Evolutionary conservation across 176 grass and related monocot species (phyloP), one percentile per base, ranked within the genome.

Genomic region (Triticum turgidum): DNA sequence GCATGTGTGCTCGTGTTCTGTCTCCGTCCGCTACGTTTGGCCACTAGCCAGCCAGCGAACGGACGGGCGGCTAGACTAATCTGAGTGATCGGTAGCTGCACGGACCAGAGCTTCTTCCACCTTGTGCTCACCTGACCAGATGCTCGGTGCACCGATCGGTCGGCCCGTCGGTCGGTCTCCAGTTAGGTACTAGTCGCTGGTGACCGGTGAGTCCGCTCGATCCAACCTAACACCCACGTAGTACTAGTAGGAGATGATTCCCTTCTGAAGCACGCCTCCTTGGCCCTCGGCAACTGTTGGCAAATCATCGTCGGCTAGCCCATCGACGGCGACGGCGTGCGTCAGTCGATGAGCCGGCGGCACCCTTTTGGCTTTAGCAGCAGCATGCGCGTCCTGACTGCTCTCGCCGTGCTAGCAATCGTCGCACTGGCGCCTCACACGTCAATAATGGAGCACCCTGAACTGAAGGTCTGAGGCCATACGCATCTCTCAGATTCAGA

Each of bases 101-200:
- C 56, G 56, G 56, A 9, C 85, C 85, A 76, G 84, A 70, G 73
- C 73, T 52, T 49, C 22, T 81, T 63, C 49, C 74, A 37, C 9
- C 29, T 63, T 82, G 11, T 1, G 37, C 64, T 44, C 8, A 17
- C 38, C 42, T 51, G 47, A 17, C 74, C 20, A 21, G 75, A 82
- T 34, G 61, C 38, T 83, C 0, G 67, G 49, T 80, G 69, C 58
- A 45, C 54, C 42, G 12, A 0, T 29, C n/a, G 5, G 24, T 32
- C 24, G 14, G 17, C 54, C 42, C 6, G 0, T 29, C n/a, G 5
- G 24, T 32, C 24, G 14, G 17, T 76, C 61, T 76, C 77, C 35
- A 45, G 58, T 80, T 87, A 12, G 89, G 35, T 76, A 0, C 0
- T 59, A 24, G 32, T 27, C 1, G 27, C 4, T 56, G 54, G 64